Evolutionary conservation across 2,329 filamentous ascomycete species (phyloP), one percentile per base, ranked within the genome.

Genomic region (Periconia digitata): DNA sequence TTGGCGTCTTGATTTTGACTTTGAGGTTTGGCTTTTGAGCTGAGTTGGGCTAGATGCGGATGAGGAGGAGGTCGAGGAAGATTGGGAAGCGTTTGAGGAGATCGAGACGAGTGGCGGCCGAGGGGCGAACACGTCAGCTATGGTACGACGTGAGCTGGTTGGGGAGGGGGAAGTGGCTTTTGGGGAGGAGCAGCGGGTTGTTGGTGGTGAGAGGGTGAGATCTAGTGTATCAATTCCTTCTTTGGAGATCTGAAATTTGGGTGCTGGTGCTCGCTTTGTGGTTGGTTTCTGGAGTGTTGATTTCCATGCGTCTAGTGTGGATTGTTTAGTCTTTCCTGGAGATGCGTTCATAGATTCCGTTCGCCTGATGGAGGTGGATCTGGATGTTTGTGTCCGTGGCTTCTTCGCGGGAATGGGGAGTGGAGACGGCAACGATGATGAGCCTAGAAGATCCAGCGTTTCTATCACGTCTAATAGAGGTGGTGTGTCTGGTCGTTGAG

Each of bases 271-370:
- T 40, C 51, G 58, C 34, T 59, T 44, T 16, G 46, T 43, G 23
- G 49, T 40, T 50, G 40, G 10, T 2, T 46, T 32, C 27, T 32
- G 10, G n/a, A 10, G 4, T 15, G 49, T 44, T 18, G 63, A 64
- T 15, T 58, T 47, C 66, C 65, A 69, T 42, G 53, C 43, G 50
- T 70, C 67, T 12, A 70, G 42, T 3, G 65, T 70, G 6, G 63
- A 60, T 41, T 70, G 67, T 17, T 46, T 62, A 1, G 50, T 53
- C 15, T 60, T 63, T 10, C 42, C 53, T 10, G 63, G 59, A 0
- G 58, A 59, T 1, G 54, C 32, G n/a, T 50, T 22, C 16, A 62
- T 44, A n/a, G 55, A 62, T 12, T 39, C 23, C 16, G 49, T 54
- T 6, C 50, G 58, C 16, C 34, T 27, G 20, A 17, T 38, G 15